Conservation (phyloP, 2,329 filamentous ascomycete species). For the Phoma sp. region DNA sequence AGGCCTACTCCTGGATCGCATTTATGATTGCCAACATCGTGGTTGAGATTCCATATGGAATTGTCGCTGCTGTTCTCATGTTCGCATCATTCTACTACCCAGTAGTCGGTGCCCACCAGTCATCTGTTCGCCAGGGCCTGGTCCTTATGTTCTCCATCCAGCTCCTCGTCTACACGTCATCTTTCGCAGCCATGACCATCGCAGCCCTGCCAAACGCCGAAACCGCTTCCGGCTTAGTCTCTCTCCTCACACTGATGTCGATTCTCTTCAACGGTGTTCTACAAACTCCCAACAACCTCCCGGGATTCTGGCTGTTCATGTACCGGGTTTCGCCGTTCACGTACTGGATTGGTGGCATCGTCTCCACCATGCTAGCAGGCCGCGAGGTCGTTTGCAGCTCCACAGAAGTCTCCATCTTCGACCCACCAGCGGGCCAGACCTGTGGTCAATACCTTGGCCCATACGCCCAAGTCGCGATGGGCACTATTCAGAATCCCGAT, state of each 20-base stretch:
- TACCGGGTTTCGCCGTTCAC: slow-evolving; percentile 71
- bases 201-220: slow-evolving; percentile 72
- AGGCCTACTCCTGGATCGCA: slow-evolving; percentile 76
- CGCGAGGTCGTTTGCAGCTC: slow-evolving; percentile 56
- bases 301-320: slow-evolving; percentile 81
- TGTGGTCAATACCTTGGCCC: slow-evolving; percentile 53
- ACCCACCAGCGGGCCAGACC: slow-evolving; percentile 50
- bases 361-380: slow-evolving; percentile 50
- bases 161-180: slow-evolving; percentile 73
- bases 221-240: slow-evolving; percentile 67
- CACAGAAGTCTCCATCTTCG: slow-evolving; percentile 51
- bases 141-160: slow-evolving; percentile 69
- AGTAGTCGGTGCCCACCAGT: slow-evolving; percentile 46
- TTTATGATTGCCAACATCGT: slow-evolving; percentile 75
- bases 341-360: slow-evolving; percentile 60
- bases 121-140: slow-evolving; percentile 58
- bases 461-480: slow-evolving; percentile 50
- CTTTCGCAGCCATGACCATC: slow-evolving; percentile 77
- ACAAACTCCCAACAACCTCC: slow-evolving; percentile 63
- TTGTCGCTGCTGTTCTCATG: slow-evolving; percentile 66
- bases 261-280: slow-evolving; percentile 61
- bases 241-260: slow-evolving; percentile 63
- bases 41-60: slow-evolving; percentile 72
- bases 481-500: slow-evolving; percentile 50
- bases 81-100: slow-evolving; percentile 72